Base-by-base conservation (phyloP, 2,329 filamentous ascomycete genomes). In the Nannizziopsis arthrosporioides region DNA sequence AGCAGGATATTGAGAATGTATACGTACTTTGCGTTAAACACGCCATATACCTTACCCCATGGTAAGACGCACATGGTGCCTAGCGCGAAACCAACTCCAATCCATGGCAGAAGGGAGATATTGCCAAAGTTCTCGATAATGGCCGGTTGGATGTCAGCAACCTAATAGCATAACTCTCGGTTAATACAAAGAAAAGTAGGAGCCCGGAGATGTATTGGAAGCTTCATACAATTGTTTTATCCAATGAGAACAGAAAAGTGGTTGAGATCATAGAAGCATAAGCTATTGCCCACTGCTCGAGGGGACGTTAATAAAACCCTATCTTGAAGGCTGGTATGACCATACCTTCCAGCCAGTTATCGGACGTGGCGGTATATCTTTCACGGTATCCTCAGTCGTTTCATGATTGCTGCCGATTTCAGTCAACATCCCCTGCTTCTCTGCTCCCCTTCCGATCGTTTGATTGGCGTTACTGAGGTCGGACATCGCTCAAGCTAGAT, bases 21-120 rank as follows among this genome's bases (percentile, higher is more conserved):
- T 12, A 70, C 49, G 61, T 61, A 69, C 54, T 75, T 76, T 3
- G 63, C 60, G 41, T 73, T 62, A 56, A 74, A 74, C 1, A 63
- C 58, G 1, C 58, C 62, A 45, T 69, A 74, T 0, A 63, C 44
- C n/a, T 65, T 66, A 1, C 65, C 64, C 19, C 57, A 58, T 1
- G 64, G 57, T 1, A 72, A 56, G 40, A 68, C 65, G 1, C 68
- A 65, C 2, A 59, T 59, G 0, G 66, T 61, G 0, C 68, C 69
- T 2, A 75, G 60, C 0, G 68, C 56, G 48, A 74, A 72, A 0
- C 61, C 62, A 4, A 63, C 61, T 19, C 58, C 60, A 10, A 73
- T 56, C 71, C 71, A 74, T 3, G 64, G 56, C 6, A 74, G 59
- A 39, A 68, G 64, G 5, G 61, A 54, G 30, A 69, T 53, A 1